A percentile compares a stretch with the other conserved stretches of the same genome.
These are phyloP conservation scores for Ilyonectria mors-panacis DNA, from an alignment of 2,329 filamentous ascomycete species.

Conservation along the genomic window DNA sequence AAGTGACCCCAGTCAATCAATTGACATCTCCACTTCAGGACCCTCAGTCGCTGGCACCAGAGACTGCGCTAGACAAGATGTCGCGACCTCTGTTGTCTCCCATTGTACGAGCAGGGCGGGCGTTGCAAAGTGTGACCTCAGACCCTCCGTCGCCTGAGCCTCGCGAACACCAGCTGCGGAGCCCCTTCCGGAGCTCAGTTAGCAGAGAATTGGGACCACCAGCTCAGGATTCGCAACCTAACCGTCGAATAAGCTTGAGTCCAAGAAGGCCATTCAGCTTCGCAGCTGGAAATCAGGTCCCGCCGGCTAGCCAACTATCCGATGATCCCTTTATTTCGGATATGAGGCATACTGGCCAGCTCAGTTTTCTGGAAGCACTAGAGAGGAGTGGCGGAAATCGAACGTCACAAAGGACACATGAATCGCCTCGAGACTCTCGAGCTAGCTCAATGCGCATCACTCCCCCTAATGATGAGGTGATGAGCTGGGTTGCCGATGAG, in stretches of 20 bases:
- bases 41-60: slow-evolving; percentile 50
- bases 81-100: slow-evolving; percentile 66
- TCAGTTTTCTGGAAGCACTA: slow-evolving; percentile 53
- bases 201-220: slow-evolving; percentile 54
- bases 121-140: slow-evolving; percentile 71
- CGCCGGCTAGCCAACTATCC: slow-evolving; percentile 33
- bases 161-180: slow-evolving; percentile 66
- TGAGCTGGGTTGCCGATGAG: slow-evolving; percentile 61
- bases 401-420: slow-evolving; percentile 28
- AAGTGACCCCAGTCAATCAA: slow-evolving; percentile 56
- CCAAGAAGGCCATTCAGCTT: slow-evolving; percentile 46
- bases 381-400: slow-evolving; percentile 44
- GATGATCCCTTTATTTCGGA: slow-evolving; percentile 51
- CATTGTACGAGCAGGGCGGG: slow-evolving; percentile 71
- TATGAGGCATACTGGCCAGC: slow-evolving; percentile 47
- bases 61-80: slow-evolving; percentile 48
- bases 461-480: slow-evolving; percentile 54
- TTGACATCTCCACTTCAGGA: slow-evolving; percentile 57
- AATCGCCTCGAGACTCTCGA: slow-evolving; percentile 45
- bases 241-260: slow-evolving; percentile 49
- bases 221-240: slow-evolving; percentile 45
- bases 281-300: slow-evolving; percentile 25
- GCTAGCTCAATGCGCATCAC: slow-evolving; percentile 53
- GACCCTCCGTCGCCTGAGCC: slow-evolving; percentile 70
- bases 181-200: slow-evolving; percentile 66